These are phyloP conservation scores for Quercus glauca DNA, from an alignment of 306 rosid species.

Conservation along the genomic window DNA sequence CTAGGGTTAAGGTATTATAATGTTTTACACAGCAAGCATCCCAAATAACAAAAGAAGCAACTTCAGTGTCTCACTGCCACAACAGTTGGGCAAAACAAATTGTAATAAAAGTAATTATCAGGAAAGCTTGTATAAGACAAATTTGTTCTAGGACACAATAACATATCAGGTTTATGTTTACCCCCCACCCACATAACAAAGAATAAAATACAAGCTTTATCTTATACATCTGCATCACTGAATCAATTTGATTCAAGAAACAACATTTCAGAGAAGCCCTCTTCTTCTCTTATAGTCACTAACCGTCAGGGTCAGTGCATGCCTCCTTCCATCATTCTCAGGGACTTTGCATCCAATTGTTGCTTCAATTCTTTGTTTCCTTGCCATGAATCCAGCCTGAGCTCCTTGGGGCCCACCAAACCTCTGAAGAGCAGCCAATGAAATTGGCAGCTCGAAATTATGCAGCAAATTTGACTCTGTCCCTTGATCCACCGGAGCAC, in stretches of 20 bases:
- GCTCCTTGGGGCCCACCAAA: constrained; percentile 83
- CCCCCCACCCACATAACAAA: too few relatives aligned
- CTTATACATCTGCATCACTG: background rate
- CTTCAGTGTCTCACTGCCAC: too few relatives aligned
- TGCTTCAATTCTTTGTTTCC: constrained; percentile 74
- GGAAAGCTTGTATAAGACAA: background rate
- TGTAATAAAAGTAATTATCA: background rate
- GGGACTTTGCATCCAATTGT: constrained; percentile 69
- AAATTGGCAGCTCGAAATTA: constrained; percentile 86
- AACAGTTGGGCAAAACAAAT: background rate
- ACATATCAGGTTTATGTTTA: background rate
- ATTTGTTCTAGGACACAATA: background rate
- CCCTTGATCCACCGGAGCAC: constrained; percentile 87
- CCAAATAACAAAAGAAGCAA: too few relatives aligned
- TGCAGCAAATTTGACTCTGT: constrained; percentile 69
- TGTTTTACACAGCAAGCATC: too few relatives aligned
- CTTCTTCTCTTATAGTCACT: constrained; percentile 87
- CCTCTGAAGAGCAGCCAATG: constrained; percentile 68
- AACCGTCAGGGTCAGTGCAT: constrained; percentile 64
- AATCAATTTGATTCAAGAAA: background rate
- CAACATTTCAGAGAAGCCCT: constrained; percentile 70
- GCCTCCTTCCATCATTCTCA: constrained; percentile 70
- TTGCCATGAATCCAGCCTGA: constrained; percentile 70
- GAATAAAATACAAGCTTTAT: background rate
- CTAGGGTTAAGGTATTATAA: too few relatives aligned